Evolutionary conservation across 1,284 basidiomycete species (phyloP).

Genomic region (Ceratobasidium sp.): DNA sequence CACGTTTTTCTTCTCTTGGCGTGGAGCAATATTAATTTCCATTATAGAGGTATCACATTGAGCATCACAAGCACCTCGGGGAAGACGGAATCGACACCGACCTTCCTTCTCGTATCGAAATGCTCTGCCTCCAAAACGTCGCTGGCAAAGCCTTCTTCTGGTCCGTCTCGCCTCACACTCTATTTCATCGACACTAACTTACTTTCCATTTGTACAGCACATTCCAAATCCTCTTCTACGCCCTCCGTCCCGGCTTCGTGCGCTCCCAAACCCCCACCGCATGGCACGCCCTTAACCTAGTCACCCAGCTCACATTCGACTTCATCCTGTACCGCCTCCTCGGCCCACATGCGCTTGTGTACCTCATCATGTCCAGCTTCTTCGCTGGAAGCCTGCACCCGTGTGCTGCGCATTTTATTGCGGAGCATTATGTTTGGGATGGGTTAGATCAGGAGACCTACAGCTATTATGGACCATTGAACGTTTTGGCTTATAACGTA

Average conservation of each 20-base stretch:
- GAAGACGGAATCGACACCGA: constrained; percentile 97
- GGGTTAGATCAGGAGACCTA: constrained; percentile 93
- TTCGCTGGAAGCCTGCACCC: constrained; percentile 97
- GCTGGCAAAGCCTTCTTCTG: constrained; percentile 98
- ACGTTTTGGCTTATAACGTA: constrained; percentile 94
- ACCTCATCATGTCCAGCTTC: constrained; percentile 89
- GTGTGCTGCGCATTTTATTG: constrained; percentile 96
- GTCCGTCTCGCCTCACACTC: constrained; percentile 56
- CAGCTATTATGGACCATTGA: constrained; percentile 94
- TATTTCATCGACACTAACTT: constrained; percentile 29
- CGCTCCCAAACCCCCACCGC: constrained; percentile 81
- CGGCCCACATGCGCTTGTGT: constrained; percentile 76
- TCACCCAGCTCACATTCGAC: constrained; percentile 78
- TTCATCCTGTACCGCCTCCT: constrained; percentile 69
- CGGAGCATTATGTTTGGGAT: constrained; percentile 95
- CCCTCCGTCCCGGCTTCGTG: constrained; percentile 94
- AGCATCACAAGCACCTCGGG: constrained; percentile 94
- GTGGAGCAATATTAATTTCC: neutral
- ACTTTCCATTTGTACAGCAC: constrained; percentile 64
- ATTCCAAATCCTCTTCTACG: constrained; percentile 99
- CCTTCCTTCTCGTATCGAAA: constrained; percentile 86
- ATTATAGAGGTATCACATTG: constrained; percentile 87
- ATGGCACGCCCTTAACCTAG: constrained; percentile 88
- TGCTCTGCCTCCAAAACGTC: constrained; percentile 91
- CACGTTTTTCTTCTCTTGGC: constrained; percentile 52